These are phyloP conservation scores for Dothideomycetes sp. DNA, from an alignment of 2,329 filamentous ascomycete species.

Conservation along the genomic window DNA sequence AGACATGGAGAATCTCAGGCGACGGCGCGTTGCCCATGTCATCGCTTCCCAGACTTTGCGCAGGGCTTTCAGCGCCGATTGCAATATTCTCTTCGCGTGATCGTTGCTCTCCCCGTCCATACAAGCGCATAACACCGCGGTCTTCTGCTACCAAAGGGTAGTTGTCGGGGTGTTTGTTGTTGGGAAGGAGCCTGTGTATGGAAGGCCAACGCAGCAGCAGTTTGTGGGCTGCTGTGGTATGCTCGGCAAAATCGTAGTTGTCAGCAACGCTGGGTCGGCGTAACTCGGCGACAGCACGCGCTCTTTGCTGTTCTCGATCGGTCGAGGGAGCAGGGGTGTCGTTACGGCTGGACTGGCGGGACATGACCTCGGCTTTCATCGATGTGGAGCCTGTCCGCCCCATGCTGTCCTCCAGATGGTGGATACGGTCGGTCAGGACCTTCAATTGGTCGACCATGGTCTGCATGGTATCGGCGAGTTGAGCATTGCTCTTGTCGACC, in stretches of 20 bases:
- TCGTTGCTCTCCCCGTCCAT: slow-evolving; percentile 28
- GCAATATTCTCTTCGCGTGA: slow-evolving; percentile 21
- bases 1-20: slow-evolving; percentile 19
- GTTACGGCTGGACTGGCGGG: slow-evolving; percentile 2
- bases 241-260: slow-evolving; percentile 60
- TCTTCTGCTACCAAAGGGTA: slow-evolving; percentile 28
- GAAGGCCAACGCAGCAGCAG: slow-evolving; percentile 56
- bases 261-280: background rate
- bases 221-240: slow-evolving; percentile 81
- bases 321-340: slow-evolving; percentile 5
- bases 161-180: slow-evolving; percentile 17
- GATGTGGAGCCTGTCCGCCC: slow-evolving; percentile 1
- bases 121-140: slow-evolving; percentile 23
- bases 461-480: slow-evolving; percentile 21
- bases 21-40: slow-evolving; percentile 23
- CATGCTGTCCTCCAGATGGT: slow-evolving; percentile 15
- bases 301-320: slow-evolving; percentile 2
- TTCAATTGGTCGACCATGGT: slow-evolving; percentile 36
- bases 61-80: slow-evolving; percentile 27
- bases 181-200: slow-evolving; percentile 24
- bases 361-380: slow-evolving; percentile 4
- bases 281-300: background rate
- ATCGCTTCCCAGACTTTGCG: slow-evolving; percentile 24
- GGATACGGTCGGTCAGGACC: slow-evolving; percentile 20
- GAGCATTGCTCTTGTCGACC: slow-evolving; percentile 31